Conservation (phyloP, 305 asterid genomes). For the Fraxinus nigra region DNA sequence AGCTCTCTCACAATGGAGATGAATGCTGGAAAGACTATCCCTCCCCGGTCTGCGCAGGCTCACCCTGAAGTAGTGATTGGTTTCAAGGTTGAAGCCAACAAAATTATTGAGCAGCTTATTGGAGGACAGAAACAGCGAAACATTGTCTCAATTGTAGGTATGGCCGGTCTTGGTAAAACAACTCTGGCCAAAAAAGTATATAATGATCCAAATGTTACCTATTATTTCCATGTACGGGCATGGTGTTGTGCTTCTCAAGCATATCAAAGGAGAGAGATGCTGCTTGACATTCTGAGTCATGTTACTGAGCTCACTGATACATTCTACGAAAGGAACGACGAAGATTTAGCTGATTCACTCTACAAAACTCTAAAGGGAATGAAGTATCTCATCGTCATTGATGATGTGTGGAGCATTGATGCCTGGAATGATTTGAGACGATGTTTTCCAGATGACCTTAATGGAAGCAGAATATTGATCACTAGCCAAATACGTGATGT, state of each 20-base stretch:
- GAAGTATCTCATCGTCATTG: constrained; percentile 7
- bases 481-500: not conserved
- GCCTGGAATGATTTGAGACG: not conserved
- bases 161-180: constrained; percentile 22
- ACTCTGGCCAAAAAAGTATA: constrained; percentile 10
- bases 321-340: not conserved
- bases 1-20: not conserved
- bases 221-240: not conserved
- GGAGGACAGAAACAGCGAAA: not conserved
- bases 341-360: not conserved
- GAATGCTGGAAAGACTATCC: not conserved
- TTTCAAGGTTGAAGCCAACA: not conserved
- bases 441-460: not conserved
- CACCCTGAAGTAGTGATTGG: constrained; percentile 11
- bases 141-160: constrained; percentile 3
- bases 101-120: not conserved
- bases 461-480: not conserved
- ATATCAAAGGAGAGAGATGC: not conserved
- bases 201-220: not conserved
- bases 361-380: not conserved
- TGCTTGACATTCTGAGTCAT: not conserved
- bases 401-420: constrained; percentile 7
- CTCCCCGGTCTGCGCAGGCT: not conserved
- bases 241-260: constrained; percentile 11
- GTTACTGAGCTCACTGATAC: not conserved